These are phyloP conservation scores for Epichloe gansuensis DNA, from an alignment of 2,329 filamentous ascomycete genomes.

Conservation along the genomic window DNA sequence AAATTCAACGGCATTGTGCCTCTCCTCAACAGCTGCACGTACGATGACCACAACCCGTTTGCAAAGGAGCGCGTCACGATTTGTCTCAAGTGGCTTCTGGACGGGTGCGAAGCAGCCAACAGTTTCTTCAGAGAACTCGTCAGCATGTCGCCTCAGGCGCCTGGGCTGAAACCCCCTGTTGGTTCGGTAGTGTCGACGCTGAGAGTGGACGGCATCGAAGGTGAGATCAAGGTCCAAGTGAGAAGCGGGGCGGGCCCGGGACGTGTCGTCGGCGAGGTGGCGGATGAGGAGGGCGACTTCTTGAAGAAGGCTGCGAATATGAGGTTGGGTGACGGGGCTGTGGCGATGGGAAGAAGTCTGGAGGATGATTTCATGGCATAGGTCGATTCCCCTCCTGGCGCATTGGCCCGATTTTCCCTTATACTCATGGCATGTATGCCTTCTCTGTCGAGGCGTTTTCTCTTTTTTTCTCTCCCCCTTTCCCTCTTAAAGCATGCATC, in stretches of 20 bases:
- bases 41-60: conserved; percentile 88
- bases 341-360: conserved; percentile 15
- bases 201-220: conserved; percentile 42
- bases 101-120: conserved; percentile 62
- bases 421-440: not conserved
- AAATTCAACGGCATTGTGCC: conserved; percentile 76
- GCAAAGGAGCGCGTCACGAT: conserved; percentile 86
- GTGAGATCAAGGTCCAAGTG: conserved; percentile 44
- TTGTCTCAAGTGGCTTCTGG: conserved; percentile 73
- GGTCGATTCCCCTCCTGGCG: not conserved
- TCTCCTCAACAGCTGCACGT: conserved; percentile 77
- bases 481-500: not conserved
- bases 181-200: conserved; percentile 30
- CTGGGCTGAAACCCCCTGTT: conserved; percentile 23
- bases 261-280: not conserved
- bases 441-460: not conserved
- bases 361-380: conserved; percentile 36
- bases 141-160: conserved; percentile 26
- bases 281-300: conserved; percentile 17
- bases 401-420: not conserved
- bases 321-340: conserved; percentile 20
- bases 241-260: conserved; percentile 21
- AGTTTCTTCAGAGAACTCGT: conserved; percentile 57
- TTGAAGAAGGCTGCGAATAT: conserved; percentile 31
- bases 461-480: accelerated